phyloP scores from a whole-genome alignment of 208 protist genomes.

The Acanthamoeba culbertsoni region DNA sequence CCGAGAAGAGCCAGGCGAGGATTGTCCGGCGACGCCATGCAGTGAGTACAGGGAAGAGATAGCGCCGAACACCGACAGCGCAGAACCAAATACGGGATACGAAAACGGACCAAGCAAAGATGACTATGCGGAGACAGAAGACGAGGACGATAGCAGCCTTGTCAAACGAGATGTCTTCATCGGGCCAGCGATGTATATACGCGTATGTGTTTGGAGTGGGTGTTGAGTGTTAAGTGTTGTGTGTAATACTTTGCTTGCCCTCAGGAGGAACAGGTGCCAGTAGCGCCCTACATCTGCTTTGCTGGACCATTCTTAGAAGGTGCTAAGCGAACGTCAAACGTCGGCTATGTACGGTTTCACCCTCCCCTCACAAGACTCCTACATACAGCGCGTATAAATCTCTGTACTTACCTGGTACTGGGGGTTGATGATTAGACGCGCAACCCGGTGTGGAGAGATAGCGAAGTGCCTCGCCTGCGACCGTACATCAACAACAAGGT shows the following conservation, averaged over 20 bases:
- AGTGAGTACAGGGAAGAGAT: neutral
- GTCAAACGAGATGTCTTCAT: neutral
- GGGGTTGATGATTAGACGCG: neutral
- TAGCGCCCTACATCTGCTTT: conserved; percentile 45
- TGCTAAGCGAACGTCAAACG: neutral
- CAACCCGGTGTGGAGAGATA: conserved; percentile 40
- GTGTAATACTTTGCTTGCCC: neutral
- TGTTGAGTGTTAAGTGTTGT: neutral
- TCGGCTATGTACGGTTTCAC: neutral
- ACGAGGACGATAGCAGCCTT: neutral
- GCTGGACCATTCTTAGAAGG: neutral
- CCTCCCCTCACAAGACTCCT: neutral
- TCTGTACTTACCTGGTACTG: neutral
- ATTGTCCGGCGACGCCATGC: no score
- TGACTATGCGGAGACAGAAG: neutral
- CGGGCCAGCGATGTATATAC: neutral
- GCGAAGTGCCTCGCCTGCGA: neutral
- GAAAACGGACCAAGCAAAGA: neutral
- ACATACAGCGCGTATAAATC: neutral
- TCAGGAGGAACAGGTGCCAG: neutral
- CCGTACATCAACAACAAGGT: conserved; percentile 11
- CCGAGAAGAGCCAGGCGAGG: no score
- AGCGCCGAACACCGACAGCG: neutral
- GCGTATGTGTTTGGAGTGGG: neutral
- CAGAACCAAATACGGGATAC: neutral